Percentiles rank a stretch among this genome's conserved stretches.
These are phyloP conservation scores for Phytophthora hibernalis DNA, from an alignment of 352 stramenopile species.

Conservation along the genomic window DNA sequence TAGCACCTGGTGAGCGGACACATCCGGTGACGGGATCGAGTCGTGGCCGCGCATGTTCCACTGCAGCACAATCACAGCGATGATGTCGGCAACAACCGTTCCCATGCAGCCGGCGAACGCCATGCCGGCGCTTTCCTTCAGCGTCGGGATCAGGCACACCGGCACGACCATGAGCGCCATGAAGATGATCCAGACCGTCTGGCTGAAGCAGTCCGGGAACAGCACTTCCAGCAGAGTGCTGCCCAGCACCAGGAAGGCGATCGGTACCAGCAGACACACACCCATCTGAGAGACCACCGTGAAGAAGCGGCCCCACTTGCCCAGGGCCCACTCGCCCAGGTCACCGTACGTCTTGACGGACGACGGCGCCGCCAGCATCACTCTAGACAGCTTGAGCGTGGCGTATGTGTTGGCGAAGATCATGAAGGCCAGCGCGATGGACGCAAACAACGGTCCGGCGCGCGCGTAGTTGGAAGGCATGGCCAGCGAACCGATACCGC, in stretches of 20 bases:
- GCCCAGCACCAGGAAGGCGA: slow-evolving; percentile 50
- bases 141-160: slow-evolving; percentile 47
- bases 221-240: slow-evolving; percentile 40
- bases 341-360: too few relatives aligned
- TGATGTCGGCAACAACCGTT: slow-evolving; percentile 47
- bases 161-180: slow-evolving; percentile 47
- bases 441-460: too few relatives aligned
- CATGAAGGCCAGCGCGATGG: slow-evolving; percentile 29
- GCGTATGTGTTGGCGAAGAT: too few relatives aligned
- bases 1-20: slow-evolving; percentile 45
- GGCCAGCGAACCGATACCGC: too few relatives aligned
- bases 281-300: slow-evolving; percentile 43
- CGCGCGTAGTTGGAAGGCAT: too few relatives aligned
- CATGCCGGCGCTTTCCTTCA: too few relatives aligned
- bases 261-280: slow-evolving; percentile 41
- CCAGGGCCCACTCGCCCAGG: too few relatives aligned
- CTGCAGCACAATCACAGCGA: slow-evolving; percentile 37
- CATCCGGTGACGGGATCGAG: slow-evolving; percentile 31
- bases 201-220: slow-evolving; percentile 40
- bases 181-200: slow-evolving; percentile 48
- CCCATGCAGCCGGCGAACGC: slow-evolving; percentile 49
- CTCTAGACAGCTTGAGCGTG: too few relatives aligned
- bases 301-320: too few relatives aligned
- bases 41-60: slow-evolving; percentile 44
- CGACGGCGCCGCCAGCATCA: too few relatives aligned